Base-by-base conservation (phyloP, 495 filamentous ascomycete genomes). In the Talaromyces wortmannii region DNA sequence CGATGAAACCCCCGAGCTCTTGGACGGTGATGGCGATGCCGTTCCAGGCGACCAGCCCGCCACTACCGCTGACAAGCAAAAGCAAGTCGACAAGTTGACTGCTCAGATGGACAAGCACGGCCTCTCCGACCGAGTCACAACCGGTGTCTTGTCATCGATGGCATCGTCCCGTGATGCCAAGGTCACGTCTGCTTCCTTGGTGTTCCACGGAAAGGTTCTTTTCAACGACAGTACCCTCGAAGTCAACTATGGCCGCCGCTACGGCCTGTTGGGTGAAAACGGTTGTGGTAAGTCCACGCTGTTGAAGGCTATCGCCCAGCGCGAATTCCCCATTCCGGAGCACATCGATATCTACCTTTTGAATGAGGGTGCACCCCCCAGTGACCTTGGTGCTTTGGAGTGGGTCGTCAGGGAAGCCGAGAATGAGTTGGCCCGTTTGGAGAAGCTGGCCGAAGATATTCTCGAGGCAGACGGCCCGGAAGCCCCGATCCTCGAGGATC, bases 271-370 rank as follows among this genome's bases (percentile, higher is more conserved):
- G 54, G 94, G 94, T 64, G 94, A 99, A 80, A 99, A 99, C 84
- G 94, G 94, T 50, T 99, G 94, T 65, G 94, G 94, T 65, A 99
- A 99, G 78, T 96, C 91, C 59, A 99, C 94, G 10, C 73, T 97
- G 0, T 81, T 99, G 62, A 97, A 97, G 80, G 85, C 94, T 55
- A 95, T 99, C 71, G 87, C 86, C 63, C 83, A 83, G 62, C 88
- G 95, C 67, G 94, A 99, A 73, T 99, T 83, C 67, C 94, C 94
- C 31, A 87, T 99, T 62, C 94, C 94, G 48, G 91, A 97, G 4
- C 92, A 97, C 71, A 80, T 97, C 71, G 94, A 99, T 77, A 95
- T 99, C 70, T 99, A 99, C 75, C 84, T 99, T 18, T 78, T 99
- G 59, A 97, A 99, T 74, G 90, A 99, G 69, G 95, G 95, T 70